phyloP scores from a whole-genome alignment of 2,329 filamentous ascomycete species.

The Lecanicillium sp. region DNA sequence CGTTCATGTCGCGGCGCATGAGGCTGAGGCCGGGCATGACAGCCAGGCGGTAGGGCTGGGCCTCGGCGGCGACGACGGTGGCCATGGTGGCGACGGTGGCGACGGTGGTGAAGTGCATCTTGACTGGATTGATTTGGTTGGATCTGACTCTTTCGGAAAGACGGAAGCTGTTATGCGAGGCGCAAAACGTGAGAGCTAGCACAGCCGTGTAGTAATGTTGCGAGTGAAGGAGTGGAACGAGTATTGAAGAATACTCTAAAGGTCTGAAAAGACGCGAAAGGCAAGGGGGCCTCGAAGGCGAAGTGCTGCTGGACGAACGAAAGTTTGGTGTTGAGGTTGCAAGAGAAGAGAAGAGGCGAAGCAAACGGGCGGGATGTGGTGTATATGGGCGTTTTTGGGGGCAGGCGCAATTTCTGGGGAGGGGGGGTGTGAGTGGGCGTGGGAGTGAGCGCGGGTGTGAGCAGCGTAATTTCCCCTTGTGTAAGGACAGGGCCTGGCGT shows the following conservation, averaged over 20 bases:
- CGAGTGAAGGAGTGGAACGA: constrained; percentile 22
- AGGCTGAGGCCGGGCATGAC: constrained; percentile 36
- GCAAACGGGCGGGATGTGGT: constrained; percentile 10
- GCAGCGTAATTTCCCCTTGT: constrained; percentile 10
- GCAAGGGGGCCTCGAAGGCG: constrained; percentile 14
- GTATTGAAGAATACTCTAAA: constrained; percentile 24
- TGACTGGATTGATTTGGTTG: constrained; percentile 19
- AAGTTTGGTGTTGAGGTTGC: constrained; percentile 8
- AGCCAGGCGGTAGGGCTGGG: constrained; percentile 33
- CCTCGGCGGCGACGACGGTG: constrained; percentile 25
- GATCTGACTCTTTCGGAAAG: too few species aligned
- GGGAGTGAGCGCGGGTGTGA: constrained; percentile 10
- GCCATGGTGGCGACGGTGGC: constrained; percentile 30
- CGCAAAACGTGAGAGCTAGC: constrained; percentile 3
- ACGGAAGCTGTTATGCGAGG: constrained; percentile 3
- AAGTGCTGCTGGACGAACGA: constrained; percentile 7
- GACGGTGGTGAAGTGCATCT: constrained; percentile 31
- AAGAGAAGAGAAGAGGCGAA: neutral
- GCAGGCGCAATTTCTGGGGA: neutral
- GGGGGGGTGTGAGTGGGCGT: neutral
- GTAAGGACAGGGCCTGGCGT: neutral
- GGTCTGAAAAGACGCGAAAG: constrained; percentile 15
- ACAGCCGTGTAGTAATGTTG: constrained; percentile 1
- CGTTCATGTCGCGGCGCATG: constrained; percentile 37
- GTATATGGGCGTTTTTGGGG: constrained; percentile 8